Evolutionary conservation across 192 early-diverging fungal species (phyloP), one percentile per base, ranked within the genome.

Genomic region (Gonapodya prolifera): DNA sequence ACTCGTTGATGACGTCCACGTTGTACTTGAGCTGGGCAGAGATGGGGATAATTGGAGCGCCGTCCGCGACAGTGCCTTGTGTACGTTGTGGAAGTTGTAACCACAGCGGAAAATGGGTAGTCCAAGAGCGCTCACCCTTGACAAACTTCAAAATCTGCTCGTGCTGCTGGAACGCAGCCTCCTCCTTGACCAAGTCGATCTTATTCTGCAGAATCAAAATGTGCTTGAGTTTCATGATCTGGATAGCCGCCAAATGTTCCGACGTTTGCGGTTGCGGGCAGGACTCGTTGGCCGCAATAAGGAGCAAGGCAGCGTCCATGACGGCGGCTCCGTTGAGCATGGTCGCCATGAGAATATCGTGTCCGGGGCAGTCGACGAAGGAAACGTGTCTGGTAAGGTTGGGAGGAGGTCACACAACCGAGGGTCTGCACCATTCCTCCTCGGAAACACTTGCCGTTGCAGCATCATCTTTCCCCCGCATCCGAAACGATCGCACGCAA

Each of bases 341-440:
- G 77, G 96, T 98, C 34, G 96, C 94, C 97, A 97, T 98, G 79
- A 98, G 92, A 92, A 98, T 94, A 86, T 99, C 97, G 94, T 99
- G 96, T 69, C 97, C 97, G 33, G 97, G 96, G 83, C 97, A 98
- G 86, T 98, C 97, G 70, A 98, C 96, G 86, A 99, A 99, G 2
- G 94, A 96, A 29, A 99, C 95, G 80, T 97, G 97, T 80, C 95
- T 91, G 77, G 81, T 23, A 61, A 61, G 45, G 8, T 61, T 61
- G 45, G 8, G 8, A 8, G 45, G 23, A 61, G 23, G 8, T 8
- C 45, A 23, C 45, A 8, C 45, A 61, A 61, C 23, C 23, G 23
- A 23, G 45, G 23, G 69, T 23, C n/a, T n/a, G n/a, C n/a, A n/a
- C n/a, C n/a, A n/a, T n/a, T n/a, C n/a, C n/a, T n/a, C n/a, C n/a